phyloP scores from a whole-genome alignment of 345 rosid species.

The Mangifera indica region DNA sequence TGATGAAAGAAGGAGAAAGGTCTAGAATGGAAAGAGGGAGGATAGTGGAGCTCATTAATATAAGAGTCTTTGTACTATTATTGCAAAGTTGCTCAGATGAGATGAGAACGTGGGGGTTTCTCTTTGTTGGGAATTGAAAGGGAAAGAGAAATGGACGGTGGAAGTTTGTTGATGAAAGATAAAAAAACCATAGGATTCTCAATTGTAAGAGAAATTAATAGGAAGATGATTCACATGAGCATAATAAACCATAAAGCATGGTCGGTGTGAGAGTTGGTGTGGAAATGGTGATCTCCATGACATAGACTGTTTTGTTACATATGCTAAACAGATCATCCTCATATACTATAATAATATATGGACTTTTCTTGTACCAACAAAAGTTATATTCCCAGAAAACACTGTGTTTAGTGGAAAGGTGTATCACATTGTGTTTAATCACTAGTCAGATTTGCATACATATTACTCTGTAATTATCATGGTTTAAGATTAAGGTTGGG shows the following conservation, averaged over 20 bases:
- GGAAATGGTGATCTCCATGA: no score
- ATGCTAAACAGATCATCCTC: no score
- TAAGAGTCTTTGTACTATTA: neutral
- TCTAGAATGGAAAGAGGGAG: neutral
- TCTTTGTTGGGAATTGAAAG: neutral
- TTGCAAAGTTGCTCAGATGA: neutral
- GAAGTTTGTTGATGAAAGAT: neutral
- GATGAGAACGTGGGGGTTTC: neutral
- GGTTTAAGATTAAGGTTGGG: no score
- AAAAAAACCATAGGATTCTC: neutral
- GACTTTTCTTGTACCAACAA: no score
- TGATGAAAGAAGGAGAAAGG: neutral
- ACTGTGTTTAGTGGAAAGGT: no score
- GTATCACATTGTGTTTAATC: no score
- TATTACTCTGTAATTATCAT: no score
- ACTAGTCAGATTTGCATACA: no score
- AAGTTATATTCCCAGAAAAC: no score
- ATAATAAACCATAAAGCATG: neutral
- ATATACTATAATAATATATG: no score
- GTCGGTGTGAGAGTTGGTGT: neutral
- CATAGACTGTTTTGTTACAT: no score
- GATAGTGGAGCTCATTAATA: neutral
- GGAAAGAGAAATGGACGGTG: neutral
- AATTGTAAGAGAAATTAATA: neutral
- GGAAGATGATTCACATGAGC: neutral